Base-by-base conservation (phyloP, 225 moss, liverwort and hornwort species). In the Polytrichum formosum region DNA sequence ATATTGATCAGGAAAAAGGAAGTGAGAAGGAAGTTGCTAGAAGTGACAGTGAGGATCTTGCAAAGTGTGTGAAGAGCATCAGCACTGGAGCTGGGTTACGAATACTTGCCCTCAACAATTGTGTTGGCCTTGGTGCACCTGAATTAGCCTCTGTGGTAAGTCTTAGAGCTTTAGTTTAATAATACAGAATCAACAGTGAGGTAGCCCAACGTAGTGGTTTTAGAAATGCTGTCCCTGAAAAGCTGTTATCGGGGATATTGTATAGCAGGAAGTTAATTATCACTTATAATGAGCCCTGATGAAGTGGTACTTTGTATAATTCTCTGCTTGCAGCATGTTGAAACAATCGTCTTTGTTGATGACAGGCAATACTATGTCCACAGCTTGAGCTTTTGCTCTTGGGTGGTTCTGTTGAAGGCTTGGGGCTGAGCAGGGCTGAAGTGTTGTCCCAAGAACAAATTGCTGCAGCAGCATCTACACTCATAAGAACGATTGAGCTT, bases 41-140 rank as follows among this genome's bases (percentile, higher is more conserved):
- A 64, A 72, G 68, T 59, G 67, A 71, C 55, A 18, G 67, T 1
- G 46, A 46, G 68, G 77, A 82, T 73, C 61, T 80, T 69, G 72
- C 75, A 53, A 91, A 80, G 76, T 76, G 55, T 67, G 71, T 88
- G 26, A 80, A 80, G 19, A 78, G 67, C 74, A 59, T 82, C 55
- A 70, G 54, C 71, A 62, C 67, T 68, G 90, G 89, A 68, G 72
- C 81, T 67, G 91, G 91, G 54, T 66, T 98, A 65, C 87, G 87
- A 68, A 81, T 93, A 63, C 82, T 98, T 72, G 94, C 91, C 53
- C 91, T 98, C 4, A 86, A 92, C 81, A 98, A 91, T 77, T 98
- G 98, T 83, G 78, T 70, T 54, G 75, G 79, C 76, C 81, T 94
- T 68, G 76, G 80, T 71, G 61, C 79, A 61, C 79, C 81, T 68